A percentile compares a stretch with the other conserved stretches of the same genome.
phyloP scores from a whole-genome alignment of 1,284 basidiomycete genomes.

The Trichosporon sp. region DNA sequence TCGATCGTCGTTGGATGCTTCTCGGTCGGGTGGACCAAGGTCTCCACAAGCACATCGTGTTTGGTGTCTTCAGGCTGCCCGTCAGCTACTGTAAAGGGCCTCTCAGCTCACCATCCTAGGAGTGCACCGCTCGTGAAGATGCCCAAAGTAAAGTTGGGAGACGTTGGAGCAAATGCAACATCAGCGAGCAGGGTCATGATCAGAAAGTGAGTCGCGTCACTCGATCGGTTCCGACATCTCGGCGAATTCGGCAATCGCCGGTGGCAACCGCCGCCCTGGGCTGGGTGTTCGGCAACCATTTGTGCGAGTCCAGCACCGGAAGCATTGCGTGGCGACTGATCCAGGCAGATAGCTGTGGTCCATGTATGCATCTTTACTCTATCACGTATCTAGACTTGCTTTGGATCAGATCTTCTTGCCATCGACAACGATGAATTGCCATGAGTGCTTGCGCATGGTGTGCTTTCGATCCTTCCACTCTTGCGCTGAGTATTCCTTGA shows the following conservation, averaged over 20 bases:
- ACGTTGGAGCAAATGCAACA: too few relatives aligned
- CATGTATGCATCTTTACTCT: too few relatives aligned
- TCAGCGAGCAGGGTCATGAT: neutral
- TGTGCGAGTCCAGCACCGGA: too few relatives aligned
- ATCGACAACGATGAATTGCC: conserved; percentile 19
- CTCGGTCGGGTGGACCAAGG: neutral
- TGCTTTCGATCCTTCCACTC: conserved; percentile 25
- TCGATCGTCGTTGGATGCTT: neutral
- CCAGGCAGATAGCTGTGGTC: too few relatives aligned
- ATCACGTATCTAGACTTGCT: too few relatives aligned
- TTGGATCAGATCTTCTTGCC: neutral
- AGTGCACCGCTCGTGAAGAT: neutral
- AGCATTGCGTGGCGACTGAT: too few relatives aligned
- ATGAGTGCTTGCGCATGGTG: conserved; percentile 37
- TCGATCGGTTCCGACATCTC: neutral
- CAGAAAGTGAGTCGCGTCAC: neutral
- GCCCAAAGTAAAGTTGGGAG: neutral
- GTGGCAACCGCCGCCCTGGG: too few relatives aligned
- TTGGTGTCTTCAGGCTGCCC: neutral
- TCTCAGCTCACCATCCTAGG: neutral
- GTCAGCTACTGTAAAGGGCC: neutral
- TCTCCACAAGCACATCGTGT: neutral
- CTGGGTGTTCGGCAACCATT: too few relatives aligned
- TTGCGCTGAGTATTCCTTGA: conserved; percentile 14
- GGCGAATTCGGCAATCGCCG: too few relatives aligned